Conservation (phyloP, 306 rosid species). For the Prosopis cineraria region DNA sequence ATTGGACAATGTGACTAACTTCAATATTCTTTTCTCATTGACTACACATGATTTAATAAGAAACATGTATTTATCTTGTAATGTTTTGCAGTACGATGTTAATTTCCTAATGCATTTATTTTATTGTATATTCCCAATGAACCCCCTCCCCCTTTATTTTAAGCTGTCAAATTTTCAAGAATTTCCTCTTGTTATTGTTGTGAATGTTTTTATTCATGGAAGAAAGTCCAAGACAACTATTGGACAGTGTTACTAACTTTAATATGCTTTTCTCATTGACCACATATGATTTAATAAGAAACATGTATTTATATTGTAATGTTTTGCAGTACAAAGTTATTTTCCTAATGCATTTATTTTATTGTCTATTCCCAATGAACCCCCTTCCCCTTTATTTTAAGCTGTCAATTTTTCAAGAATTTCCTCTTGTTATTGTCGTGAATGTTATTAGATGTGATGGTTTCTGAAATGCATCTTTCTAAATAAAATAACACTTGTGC, state of each 20-base stretch:
- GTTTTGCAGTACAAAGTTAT: neutral
- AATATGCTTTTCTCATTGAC: constrained; percentile 26
- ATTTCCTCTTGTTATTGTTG: neutral
- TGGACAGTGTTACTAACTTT: constrained; percentile 72
- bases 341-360: neutral
- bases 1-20: constrained; percentile 81
- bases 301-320: neutral
- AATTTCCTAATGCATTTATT: neutral
- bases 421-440: constrained; percentile 1
- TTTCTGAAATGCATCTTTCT: constrained; percentile 26
- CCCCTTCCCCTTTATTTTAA: neutral
- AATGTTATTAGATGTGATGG: constrained; percentile 21
- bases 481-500: constrained; percentile 17
- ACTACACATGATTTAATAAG: constrained; percentile 13
- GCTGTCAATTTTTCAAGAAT: neutral
- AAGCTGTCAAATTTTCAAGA: neutral
- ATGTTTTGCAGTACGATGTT: neutral
- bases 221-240: constrained; percentile 89
- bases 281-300: constrained; percentile 5
- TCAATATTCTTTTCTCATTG: constrained; percentile 24
- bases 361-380: neutral
- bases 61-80: neutral
- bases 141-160: neutral
- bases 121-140: neutral
- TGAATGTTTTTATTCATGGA: constrained; percentile 60